Evolutionary conservation across 2,329 filamentous ascomycete species (phyloP).

Genomic region (Xylaria sp.): DNA sequence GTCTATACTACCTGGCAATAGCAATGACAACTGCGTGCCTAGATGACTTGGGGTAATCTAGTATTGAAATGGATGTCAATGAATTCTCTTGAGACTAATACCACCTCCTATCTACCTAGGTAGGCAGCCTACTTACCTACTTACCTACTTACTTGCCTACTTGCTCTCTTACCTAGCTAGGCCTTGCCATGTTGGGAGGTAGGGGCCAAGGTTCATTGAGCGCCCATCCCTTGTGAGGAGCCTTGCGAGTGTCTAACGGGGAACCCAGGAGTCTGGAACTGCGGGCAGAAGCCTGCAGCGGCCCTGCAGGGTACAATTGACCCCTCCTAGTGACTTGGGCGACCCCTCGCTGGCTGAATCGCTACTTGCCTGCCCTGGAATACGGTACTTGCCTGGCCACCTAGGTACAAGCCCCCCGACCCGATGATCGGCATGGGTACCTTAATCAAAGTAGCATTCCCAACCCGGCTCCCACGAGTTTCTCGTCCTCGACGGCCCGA

Average conservation of each 20-base stretch:
- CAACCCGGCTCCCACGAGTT: conserved; percentile 16
- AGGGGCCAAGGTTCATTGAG: conserved; percentile 31
- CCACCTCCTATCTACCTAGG: no score
- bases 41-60: no score
- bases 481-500: conserved; percentile 21
- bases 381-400: no score
- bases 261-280: conserved; percentile 27
- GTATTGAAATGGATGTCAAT: no score
- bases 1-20: conserved; percentile 33
- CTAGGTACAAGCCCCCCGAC: conserved; percentile 24
- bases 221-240: conserved; percentile 31
- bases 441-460: conserved; percentile 40
- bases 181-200: conserved; percentile 33
- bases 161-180: no score
- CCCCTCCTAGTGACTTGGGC: conserved; percentile 28
- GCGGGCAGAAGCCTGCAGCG: conserved; percentile 28
- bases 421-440: conserved; percentile 34
- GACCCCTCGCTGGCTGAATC: conserved; percentile 30
- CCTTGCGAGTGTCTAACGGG: conserved; percentile 18
- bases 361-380: no score
- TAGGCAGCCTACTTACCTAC: no score
- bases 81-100: no score
- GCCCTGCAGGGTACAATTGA: conserved; percentile 28
- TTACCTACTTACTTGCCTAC: no score
- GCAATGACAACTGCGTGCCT: no score